phyloP scores from a whole-genome alignment of 2,329 filamentous ascomycete genomes.

The Penicillium sp. region DNA sequence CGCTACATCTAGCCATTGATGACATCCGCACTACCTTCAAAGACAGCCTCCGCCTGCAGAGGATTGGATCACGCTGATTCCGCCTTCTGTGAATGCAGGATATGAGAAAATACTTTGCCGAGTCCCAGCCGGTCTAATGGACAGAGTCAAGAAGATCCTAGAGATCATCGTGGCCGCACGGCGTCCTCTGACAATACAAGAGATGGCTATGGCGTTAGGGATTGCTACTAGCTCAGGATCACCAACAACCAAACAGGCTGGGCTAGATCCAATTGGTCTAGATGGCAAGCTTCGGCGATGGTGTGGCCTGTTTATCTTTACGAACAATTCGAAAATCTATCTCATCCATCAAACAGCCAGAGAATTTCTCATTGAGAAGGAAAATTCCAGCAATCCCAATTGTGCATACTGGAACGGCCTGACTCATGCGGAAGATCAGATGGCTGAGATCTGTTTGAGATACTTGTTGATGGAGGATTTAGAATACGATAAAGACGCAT shows the following conservation, averaged over 20 bases:
- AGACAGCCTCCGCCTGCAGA: constrained; percentile 12
- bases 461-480: neutral
- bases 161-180: constrained; percentile 17
- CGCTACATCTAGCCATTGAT: constrained; percentile 21
- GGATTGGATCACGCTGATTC: constrained; percentile 12
- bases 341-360: constrained; percentile 20
- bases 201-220: constrained; percentile 17
- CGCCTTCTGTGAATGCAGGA: constrained; percentile 13
- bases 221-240: neutral
- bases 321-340: constrained; percentile 19
- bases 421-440: neutral
- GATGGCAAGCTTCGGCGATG: too few relatives aligned
- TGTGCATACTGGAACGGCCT: neutral
- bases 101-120: constrained; percentile 20
- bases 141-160: constrained; percentile 9
- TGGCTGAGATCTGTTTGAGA: neutral
- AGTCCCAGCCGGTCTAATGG: neutral
- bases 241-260: too few relatives aligned
- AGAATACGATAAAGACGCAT: neutral
- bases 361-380: constrained; percentile 2
- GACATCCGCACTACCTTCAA: constrained; percentile 10
- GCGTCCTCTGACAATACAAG: constrained; percentile 14
- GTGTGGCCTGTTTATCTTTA: neutral
- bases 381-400: neutral
- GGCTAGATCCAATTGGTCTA: too few relatives aligned